Base-by-base conservation (phyloP, 2,329 filamentous ascomycete species). In the Phaeosphaeria sp. region DNA sequence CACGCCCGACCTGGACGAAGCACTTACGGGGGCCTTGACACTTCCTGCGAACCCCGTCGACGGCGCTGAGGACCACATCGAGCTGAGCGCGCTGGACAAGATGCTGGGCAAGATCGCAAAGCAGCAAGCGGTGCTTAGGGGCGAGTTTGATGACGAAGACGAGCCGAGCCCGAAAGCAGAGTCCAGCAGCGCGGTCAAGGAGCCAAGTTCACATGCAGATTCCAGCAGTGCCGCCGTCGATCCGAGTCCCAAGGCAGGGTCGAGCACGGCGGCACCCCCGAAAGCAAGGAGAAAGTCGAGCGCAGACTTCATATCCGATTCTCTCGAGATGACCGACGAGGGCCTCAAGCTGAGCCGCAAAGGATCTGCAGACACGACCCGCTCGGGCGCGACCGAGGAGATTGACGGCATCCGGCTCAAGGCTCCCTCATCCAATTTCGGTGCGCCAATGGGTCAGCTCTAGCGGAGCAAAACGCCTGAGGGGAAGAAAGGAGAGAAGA, bases 401-500 rank as follows among this genome's bases (percentile, higher is more conserved):
- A 64, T 77, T 1, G 74, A 77, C 36, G 76, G 75, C 1, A 71
- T 78, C 17, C 62, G 64, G 9, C 59, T 77, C 17, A 78, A 77
- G 61, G 74, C 71, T 44, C 69, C 72, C 0, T 69, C 63, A 15
- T 64, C 73, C 59, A 77, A 78, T 51, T 69, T 77, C 40, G 75
- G 75, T 1, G 69, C 67, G 2, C 75, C 75, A 1, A 53, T 77
- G 18, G 75, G 75, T 6, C 67, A 22, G 15, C 21, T 44, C 6
- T 51, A 42, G 21, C 33, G n/a, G n/a, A n/a, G n/a, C n/a, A n/a
- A n/a, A n/a, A n/a, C n/a, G n/a, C n/a, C n/a, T n/a, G n/a, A n/a
- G n/a, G n/a, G n/a, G n/a, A n/a, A n/a, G n/a, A n/a, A n/a, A n/a
- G n/a, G n/a, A n/a, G n/a, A n/a, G n/a, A n/a, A n/a, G n/a, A n/a